Base-by-base conservation (phyloP, 257 asterid species). In the Anisodus tanguticus region DNA sequence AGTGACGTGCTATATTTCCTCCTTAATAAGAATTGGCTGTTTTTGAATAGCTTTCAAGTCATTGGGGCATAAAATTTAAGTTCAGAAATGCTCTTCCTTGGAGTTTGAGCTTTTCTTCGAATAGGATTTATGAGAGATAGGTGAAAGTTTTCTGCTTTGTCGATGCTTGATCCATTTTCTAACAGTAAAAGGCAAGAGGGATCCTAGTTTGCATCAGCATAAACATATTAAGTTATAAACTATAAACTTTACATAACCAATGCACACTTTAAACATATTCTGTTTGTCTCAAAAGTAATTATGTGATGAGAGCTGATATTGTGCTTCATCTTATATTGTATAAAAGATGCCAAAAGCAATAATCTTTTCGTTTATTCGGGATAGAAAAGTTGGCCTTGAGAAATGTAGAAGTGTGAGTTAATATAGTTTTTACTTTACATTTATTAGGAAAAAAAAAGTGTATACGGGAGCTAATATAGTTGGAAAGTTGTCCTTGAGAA, bases 41-140 rank as follows among this genome's bases (percentile, higher is more conserved):
- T 71, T 71, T 71, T n/a, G 17, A 71, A 43, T 71, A 43, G 57
- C 53, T 71, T 71, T 71, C 57, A 43, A 70, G 79, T 70, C 79
- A 43, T 43, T 70, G 16, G 53, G 57, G 41, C 79, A 43, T 4
- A 70, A 70, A 16, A 43, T 70, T 70, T 35, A 43, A 43, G 9
- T 71, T 45, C 37, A 41, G 79, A 8, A 71, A n/a, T 41, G 2
- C 79, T 43, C 9, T 4, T 71, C 17, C 57, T 0, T 72, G 8
- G 80, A 10, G 39, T 10, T 72, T 72, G 60, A 72, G 41, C n/a
- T 2, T 47, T 71, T 47, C 80, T 72, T 72, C 17, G 8, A 72
- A 10, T 45, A n/a, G 58, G 80, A 10, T 5, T 47, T 3, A 26
- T 72, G 51, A 39, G 31, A 69, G 53, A 69, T 69, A n/a, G 59